A percentile compares a stretch with the other conserved stretches of the same genome.
phyloP scores from a whole-genome alignment of 1,284 basidiomycete genomes.

The Vanrija humicola region DNA sequence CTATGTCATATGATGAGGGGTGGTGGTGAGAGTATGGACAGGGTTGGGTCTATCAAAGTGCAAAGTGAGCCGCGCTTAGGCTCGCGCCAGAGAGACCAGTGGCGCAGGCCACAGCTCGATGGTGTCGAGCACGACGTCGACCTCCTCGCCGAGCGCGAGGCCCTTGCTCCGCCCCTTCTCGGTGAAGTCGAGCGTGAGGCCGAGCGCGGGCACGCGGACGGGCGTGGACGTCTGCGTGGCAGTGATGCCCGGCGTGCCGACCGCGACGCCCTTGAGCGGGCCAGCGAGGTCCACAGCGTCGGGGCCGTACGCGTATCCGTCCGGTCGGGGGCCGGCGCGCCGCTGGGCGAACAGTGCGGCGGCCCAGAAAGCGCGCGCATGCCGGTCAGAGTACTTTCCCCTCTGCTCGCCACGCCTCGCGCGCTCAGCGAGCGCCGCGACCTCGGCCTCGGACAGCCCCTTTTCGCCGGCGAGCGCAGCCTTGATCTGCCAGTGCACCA shows the following conservation, averaged over 20 bases:
- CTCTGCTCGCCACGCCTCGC: constrained; percentile 17
- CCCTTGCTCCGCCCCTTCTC: background rate
- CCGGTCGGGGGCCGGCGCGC: constrained; percentile 1
- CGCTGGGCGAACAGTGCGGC: constrained; percentile 16
- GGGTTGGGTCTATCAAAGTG: background rate
- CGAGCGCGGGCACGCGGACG: background rate
- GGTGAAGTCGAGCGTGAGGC: background rate
- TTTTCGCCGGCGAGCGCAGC: constrained; percentile 54
- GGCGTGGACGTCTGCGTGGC: background rate
- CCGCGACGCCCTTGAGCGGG: background rate
- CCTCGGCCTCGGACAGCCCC: constrained; percentile 5
- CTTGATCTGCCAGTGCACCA: constrained; percentile 94
- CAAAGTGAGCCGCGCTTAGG: background rate
- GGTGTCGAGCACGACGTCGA: constrained; percentile 20
- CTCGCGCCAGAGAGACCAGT: constrained; percentile 11
- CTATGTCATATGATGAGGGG: constrained; percentile 7
- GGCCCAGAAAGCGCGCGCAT: constrained; percentile 29
- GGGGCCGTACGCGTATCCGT: background rate
- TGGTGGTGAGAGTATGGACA: background rate
- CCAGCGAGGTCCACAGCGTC: constrained; percentile 3
- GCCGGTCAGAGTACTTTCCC: constrained; percentile 15
- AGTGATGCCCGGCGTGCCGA: background rate
- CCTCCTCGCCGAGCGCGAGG: constrained; percentile 22
- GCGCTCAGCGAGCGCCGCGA: constrained; percentile 16
- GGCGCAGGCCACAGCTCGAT: constrained; percentile 28